These are phyloP conservation scores for Hysterangium stoloniferum DNA, from an alignment of 768 basidiomycete genomes.

Conservation along the genomic window DNA sequence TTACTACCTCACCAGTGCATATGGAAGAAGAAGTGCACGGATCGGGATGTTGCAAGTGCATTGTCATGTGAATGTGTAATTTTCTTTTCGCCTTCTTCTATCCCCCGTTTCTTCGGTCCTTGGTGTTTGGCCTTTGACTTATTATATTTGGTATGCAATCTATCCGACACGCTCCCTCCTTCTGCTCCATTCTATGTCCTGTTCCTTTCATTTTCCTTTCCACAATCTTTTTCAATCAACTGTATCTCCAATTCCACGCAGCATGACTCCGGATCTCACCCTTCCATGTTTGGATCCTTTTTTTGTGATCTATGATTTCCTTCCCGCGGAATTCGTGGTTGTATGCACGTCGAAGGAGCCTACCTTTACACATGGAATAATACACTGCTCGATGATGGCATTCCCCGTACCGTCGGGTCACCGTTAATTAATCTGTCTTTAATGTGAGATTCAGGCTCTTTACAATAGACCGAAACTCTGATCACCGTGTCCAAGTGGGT, in stretches of 20 bases:
- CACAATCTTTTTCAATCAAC: background rate
- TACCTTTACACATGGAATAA: no score
- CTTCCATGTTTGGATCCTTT: background rate
- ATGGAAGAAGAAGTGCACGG: slow-evolving; percentile 45
- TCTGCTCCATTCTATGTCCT: slow-evolving; percentile 1
- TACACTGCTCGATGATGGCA: no score
- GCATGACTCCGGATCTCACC: background rate
- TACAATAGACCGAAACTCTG: no score
- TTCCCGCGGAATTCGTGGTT: no score
- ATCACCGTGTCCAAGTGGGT: no score
- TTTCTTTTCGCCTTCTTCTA: background rate
- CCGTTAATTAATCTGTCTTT: no score
- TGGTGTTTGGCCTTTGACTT: background rate
- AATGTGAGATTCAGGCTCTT: no score
- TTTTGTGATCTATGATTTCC: no score
- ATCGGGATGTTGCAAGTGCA: slow-evolving; percentile 73
- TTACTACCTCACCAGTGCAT: slow-evolving; percentile 22
- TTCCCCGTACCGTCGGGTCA: no score
- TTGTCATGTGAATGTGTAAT: slow-evolving; percentile 60
- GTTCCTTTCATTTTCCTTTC: slow-evolving; percentile 10
- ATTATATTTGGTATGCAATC: background rate
- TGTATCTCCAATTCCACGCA: background rate
- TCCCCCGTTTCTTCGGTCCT: background rate
- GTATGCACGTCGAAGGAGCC: no score
- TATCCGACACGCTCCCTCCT: background rate